A percentile compares a stretch with the other conserved stretches of the same genome.
phyloP scores from a whole-genome alignment of 1,284 basidiomycete genomes.

The Boletellus deceptivus region DNA sequence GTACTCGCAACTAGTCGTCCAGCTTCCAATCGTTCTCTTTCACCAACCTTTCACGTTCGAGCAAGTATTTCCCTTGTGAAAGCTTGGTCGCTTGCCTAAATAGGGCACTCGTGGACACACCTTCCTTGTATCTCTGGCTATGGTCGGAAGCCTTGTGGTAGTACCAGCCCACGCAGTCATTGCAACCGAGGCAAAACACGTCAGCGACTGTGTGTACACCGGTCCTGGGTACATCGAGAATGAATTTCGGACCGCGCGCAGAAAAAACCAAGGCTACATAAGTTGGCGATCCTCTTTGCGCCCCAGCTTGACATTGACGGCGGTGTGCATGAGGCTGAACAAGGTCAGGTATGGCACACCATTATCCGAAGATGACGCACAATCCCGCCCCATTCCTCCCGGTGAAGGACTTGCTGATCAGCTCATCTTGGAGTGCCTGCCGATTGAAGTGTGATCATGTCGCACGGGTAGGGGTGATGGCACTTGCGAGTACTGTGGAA shows the following conservation, averaged over 20 bases:
- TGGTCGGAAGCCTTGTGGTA: conserved; percentile 79
- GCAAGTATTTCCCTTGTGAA: conserved; percentile 71
- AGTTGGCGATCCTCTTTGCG: conserved; percentile 74
- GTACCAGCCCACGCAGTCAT: conserved; percentile 78
- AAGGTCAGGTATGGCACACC: neutral
- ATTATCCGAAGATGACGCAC: conserved; percentile 42
- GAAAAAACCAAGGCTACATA: conserved; percentile 45
- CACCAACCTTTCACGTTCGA: conserved; percentile 75
- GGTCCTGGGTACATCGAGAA: conserved; percentile 47
- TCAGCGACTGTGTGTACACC: conserved; percentile 84
- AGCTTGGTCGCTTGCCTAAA: neutral
- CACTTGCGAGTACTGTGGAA: conserved; percentile 61
- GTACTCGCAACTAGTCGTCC: conserved; percentile 36
- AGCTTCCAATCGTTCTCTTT: conserved; percentile 80
- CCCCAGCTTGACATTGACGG: conserved; percentile 73
- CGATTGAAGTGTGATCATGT: conserved; percentile 1
- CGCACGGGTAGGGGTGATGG: neutral
- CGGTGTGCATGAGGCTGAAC: conserved; percentile 71
- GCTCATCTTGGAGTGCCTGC: conserved; percentile 79
- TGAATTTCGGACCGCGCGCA: neutral
- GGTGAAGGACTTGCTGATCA: conserved; percentile 84
- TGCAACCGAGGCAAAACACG: conserved; percentile 75
- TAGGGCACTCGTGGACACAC: conserved; percentile 32
- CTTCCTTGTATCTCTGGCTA: conserved; percentile 87
- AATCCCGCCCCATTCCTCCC: conserved; percentile 83